These are phyloP conservation scores for Drosera capensis DNA, from an alignment of 148 eudicot genomes.

Conservation along the genomic window DNA sequence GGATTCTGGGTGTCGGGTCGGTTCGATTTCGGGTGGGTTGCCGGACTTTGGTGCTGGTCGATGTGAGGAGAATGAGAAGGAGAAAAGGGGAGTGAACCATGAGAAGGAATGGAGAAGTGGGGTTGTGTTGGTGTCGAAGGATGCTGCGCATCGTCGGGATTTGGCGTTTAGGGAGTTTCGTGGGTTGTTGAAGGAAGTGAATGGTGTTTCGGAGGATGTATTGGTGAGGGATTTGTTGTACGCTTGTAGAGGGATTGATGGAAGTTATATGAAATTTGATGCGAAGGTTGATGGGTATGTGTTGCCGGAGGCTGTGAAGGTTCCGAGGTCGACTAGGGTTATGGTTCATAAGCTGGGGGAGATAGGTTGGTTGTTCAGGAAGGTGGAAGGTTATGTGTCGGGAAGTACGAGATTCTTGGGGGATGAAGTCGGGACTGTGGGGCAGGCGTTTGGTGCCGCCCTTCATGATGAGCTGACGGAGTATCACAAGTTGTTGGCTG, in stretches of 20 bases:
- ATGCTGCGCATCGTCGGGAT: constrained; percentile 64
- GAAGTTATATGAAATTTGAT: constrained; percentile 61
- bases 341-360: constrained; percentile 62
- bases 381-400: constrained; percentile 57
- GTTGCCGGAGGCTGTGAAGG: constrained; percentile 39
- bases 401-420: no score
- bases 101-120: constrained; percentile 53
- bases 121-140: constrained; percentile 58
- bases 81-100: constrained; percentile 6
- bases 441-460: constrained; percentile 93
- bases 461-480: constrained; percentile 86
- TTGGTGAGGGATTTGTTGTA: constrained; percentile 82
- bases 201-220: constrained; percentile 76
- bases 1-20: no score
- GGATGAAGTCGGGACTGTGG: constrained; percentile 90
- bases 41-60: constrained; percentile 36
- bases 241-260: constrained; percentile 92
- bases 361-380: constrained; percentile 86
- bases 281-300: constrained; percentile 39
- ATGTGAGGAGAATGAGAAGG: constrained; percentile 22
- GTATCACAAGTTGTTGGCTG: constrained; percentile 78
- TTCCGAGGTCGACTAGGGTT: constrained; percentile 53
- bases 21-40: constrained; percentile 42
- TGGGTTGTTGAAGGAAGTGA: constrained; percentile 58
- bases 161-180: constrained; percentile 65